Conservation (phyloP, 2,329 filamentous ascomycete species). For the Talaromyces verruculosus region DNA sequence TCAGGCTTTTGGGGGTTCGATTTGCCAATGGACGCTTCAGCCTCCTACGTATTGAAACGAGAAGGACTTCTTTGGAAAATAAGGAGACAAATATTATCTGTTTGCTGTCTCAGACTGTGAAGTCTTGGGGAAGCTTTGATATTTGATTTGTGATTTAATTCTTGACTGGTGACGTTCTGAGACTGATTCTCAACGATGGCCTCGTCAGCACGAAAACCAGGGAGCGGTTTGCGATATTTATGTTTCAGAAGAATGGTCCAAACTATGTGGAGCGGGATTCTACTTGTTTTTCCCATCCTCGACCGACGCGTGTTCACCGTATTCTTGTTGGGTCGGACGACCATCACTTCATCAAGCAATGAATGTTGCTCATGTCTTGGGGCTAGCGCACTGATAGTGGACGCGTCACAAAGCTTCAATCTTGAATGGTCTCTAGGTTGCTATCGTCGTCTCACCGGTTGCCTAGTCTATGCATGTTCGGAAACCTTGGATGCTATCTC, state of each 20-base stretch:
- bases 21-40: conserved; percentile 27
- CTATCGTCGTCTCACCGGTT: conserved; percentile 36
- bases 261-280: neutral
- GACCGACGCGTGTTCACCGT: conserved; percentile 33
- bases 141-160: conserved; percentile 27
- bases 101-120: conserved; percentile 29
- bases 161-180: conserved; percentile 31
- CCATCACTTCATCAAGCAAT: conserved; percentile 32
- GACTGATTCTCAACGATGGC: conserved; percentile 32
- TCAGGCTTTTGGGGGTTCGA: conserved; percentile 2
- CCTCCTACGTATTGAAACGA: conserved; percentile 37
- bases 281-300: conserved; percentile 2
- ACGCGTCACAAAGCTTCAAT: conserved; percentile 38
- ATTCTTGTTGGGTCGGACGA: conserved; percentile 34
- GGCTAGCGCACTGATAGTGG: conserved; percentile 37
- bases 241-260: conserved; percentile 32
- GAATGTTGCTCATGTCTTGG: conserved; percentile 31
- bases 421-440: conserved; percentile 31
- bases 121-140: conserved; percentile 24
- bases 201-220: conserved; percentile 27
- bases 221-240: conserved; percentile 42
- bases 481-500: conserved; percentile 39
- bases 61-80: conserved; percentile 28
- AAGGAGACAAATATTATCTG: conserved; percentile 23
- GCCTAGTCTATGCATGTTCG: conserved; percentile 39